phyloP scores from a whole-genome alignment of 305 asterid species.

The Stenogyne calaminthoides region DNA sequence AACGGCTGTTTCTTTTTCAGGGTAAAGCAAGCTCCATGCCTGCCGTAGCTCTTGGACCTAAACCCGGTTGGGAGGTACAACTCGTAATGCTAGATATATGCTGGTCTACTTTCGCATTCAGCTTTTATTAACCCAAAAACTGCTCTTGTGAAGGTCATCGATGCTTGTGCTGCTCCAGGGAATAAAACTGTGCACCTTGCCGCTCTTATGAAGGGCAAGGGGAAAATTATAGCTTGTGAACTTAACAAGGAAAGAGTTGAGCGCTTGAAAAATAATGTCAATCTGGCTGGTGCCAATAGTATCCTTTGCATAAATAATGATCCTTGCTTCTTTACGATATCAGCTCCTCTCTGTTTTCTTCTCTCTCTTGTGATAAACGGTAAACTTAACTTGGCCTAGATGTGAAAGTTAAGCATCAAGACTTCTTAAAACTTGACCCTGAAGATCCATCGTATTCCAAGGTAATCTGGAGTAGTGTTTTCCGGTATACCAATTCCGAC shows the following conservation, averaged over 20 bases:
- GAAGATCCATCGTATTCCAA: slow-evolving; percentile 64
- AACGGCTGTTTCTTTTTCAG: slow-evolving; percentile 37
- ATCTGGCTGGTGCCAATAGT: slow-evolving; percentile 82
- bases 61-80: slow-evolving; percentile 85
- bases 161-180: slow-evolving; percentile 97
- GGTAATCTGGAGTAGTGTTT: slow-evolving; percentile 40
- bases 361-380: slow-evolving; percentile 1
- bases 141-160: slow-evolving; percentile 72
- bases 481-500: background rate
- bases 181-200: slow-evolving; percentile 96
- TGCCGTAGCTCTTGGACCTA: slow-evolving; percentile 76
- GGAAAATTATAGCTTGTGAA: slow-evolving; percentile 89
- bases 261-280: slow-evolving; percentile 60
- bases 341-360: background rate
- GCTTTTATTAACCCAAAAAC: slow-evolving; percentile 10
- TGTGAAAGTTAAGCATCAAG: slow-evolving; percentile 69
- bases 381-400: slow-evolving; percentile 69
- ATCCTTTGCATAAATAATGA: slow-evolving; percentile 47
- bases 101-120: background rate
- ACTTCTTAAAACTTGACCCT: slow-evolving; percentile 74
- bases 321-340: background rate
- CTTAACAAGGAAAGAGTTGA: slow-evolving; percentile 72
- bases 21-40: slow-evolving; percentile 98
- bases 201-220: slow-evolving; percentile 83
- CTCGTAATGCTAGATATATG: slow-evolving; percentile 12